phyloP scores from a whole-genome alignment of 345 rosid genomes.

The Iberis pinnata region DNA sequence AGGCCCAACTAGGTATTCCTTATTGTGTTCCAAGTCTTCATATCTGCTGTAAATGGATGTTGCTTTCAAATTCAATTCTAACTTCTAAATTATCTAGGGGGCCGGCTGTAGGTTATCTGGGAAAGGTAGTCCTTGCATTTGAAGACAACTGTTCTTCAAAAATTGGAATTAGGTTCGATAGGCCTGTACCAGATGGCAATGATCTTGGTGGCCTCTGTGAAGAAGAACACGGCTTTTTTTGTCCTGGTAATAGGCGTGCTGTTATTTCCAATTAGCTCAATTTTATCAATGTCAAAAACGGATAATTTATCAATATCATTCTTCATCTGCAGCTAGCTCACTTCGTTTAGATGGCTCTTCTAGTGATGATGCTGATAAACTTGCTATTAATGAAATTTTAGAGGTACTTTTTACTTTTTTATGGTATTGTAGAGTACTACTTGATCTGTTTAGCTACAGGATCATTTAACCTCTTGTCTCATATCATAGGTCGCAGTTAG shows the following conservation, averaged over 20 bases:
- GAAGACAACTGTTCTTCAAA: constrained; percentile 85
- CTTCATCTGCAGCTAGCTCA: constrained; percentile 50
- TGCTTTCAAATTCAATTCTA: constrained; percentile 1
- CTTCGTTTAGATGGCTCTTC: constrained; percentile 73
- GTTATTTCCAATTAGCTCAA: background rate
- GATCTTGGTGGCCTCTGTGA: constrained; percentile 94
- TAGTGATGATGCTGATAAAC: constrained; percentile 76
- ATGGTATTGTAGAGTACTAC: constrained; percentile 7
- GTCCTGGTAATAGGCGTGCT: constrained; percentile 51
- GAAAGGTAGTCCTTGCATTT: constrained; percentile 85
- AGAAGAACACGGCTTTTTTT: constrained; percentile 83
- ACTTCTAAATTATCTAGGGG: constrained; percentile 45
- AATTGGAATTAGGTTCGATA: constrained; percentile 93
- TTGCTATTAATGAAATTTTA: constrained; percentile 75
- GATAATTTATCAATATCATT: constrained; percentile 3
- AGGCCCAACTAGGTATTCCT: constrained; percentile 45
- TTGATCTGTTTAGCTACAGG: constrained; percentile 11
- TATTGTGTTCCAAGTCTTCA: background rate
- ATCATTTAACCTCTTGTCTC: constrained; percentile 13
- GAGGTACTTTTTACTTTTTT: constrained; percentile 45
- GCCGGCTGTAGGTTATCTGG: constrained; percentile 67
- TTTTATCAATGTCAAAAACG: background rate
- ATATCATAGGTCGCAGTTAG: constrained; percentile 52
- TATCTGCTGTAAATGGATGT: background rate
- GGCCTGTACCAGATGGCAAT: constrained; percentile 72